phyloP scores from a whole-genome alignment of 768 basidiomycete genomes.

The Rhizopogon vulgaris region DNA sequence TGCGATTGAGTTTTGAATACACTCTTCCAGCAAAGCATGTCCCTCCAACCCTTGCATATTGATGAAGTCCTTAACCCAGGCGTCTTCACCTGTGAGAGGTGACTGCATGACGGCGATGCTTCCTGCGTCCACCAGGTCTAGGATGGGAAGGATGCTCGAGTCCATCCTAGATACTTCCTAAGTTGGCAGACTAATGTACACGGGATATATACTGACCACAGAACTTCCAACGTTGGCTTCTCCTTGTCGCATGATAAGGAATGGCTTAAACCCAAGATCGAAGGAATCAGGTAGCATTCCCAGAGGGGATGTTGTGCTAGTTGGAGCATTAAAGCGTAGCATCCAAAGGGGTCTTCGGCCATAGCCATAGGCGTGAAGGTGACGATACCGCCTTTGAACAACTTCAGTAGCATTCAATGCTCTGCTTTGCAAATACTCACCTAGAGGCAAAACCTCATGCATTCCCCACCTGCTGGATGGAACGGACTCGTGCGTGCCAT shows the following conservation, averaged over 20 bases:
- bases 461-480: slow-evolving; percentile 53
- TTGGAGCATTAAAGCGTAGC: slow-evolving; percentile 42
- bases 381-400: slow-evolving; percentile 55
- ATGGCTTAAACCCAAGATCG: slow-evolving; percentile 46
- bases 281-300: slow-evolving; percentile 61
- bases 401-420: not conserved
- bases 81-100: slow-evolving; percentile 34
- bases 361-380: slow-evolving; percentile 66
- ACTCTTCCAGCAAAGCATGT: slow-evolving; percentile 36
- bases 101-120: slow-evolving; percentile 46
- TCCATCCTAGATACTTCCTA: not conserved
- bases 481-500: slow-evolving; percentile 56
- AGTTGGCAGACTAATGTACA: not conserved
- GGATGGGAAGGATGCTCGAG: slow-evolving; percentile 14
- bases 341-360: slow-evolving; percentile 42
- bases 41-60: slow-evolving; percentile 8
- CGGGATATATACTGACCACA: not conserved
- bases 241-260: slow-evolving; percentile 6
- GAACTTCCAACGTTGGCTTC: slow-evolving; percentile 8
- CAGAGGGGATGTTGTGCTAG: slow-evolving; percentile 60
- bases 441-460: slow-evolving; percentile 61
- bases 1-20: slow-evolving; percentile 23
- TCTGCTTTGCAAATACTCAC: slow-evolving; percentile 30
- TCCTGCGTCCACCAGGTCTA: slow-evolving; percentile 43
- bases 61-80: slow-evolving; percentile 8